phyloP scores from a whole-genome alignment of 2,329 filamentous ascomycete genomes.

The Myriosclerotinia scirpicola region DNA sequence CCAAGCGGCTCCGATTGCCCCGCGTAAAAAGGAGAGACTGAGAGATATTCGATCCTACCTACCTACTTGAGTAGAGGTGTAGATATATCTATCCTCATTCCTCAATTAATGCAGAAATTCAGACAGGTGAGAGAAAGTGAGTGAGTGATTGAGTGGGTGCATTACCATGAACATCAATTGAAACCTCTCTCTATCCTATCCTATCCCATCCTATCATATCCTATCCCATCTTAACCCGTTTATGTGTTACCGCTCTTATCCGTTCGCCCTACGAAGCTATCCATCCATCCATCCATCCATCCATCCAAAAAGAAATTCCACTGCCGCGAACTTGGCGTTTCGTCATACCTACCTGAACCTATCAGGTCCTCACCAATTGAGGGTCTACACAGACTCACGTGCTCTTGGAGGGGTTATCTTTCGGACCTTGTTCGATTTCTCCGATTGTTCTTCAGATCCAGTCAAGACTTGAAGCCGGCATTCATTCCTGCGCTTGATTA shows the following conservation, averaged over 20 bases:
- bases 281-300: background rate
- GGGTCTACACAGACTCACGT: background rate
- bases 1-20: background rate
- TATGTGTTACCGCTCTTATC: background rate
- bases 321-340: background rate
- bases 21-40: conserved; percentile 10
- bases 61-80: no score
- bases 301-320: conserved; percentile 1
- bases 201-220: no score
- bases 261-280: background rate
- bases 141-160: no score
- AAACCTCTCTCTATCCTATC: background rate
- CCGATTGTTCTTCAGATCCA: conserved; percentile 9
- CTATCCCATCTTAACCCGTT: background rate
- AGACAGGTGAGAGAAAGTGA: background rate
- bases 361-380: background rate
- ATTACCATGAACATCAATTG: background rate
- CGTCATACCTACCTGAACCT: conserved; percentile 17
- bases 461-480: background rate
- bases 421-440: conserved; percentile 1
- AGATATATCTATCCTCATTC: background rate
- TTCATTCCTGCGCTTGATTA: background rate
- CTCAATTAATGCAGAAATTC: background rate
- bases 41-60: background rate
- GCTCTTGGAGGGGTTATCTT: conserved; percentile 9